Evolutionary conservation across 257 asterid genomes (phyloP).

Genomic region (Avicennia marina): DNA sequence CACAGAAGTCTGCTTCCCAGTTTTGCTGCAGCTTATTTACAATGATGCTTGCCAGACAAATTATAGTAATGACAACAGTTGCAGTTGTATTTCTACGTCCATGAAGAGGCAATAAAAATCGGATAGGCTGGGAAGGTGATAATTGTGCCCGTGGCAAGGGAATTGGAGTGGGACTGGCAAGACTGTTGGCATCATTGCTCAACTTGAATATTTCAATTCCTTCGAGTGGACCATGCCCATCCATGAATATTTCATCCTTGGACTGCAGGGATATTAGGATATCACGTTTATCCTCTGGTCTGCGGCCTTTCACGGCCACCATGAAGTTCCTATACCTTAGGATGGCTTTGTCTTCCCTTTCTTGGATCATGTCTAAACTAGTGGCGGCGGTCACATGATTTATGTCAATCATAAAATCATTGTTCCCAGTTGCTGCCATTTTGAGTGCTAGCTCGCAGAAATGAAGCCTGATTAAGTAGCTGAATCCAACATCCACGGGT

Average conservation of each 20-base stretch:
- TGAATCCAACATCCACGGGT: constrained; percentile 50
- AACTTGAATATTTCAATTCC: constrained; percentile 76
- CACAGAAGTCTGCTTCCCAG: constrained; percentile 18
- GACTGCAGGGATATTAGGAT: constrained; percentile 54
- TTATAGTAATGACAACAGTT: constrained; percentile 24
- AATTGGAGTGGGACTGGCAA: constrained; percentile 50
- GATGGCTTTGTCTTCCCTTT: constrained; percentile 36
- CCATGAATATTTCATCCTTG: neutral
- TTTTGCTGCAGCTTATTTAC: constrained; percentile 30
- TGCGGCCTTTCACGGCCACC: constrained; percentile 23
- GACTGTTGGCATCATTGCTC: constrained; percentile 40
- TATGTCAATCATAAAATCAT: constrained; percentile 41
- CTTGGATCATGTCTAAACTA: constrained; percentile 42
- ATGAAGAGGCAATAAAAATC: constrained; percentile 14
- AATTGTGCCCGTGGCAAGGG: constrained; percentile 25
- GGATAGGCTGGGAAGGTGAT: constrained; percentile 17
- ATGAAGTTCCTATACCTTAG: constrained; percentile 51
- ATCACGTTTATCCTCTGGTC: constrained; percentile 22
- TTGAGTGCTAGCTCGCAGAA: constrained; percentile 52
- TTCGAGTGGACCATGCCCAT: constrained; percentile 40
- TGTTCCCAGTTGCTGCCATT: constrained; percentile 40
- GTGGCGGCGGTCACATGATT: constrained; percentile 46
- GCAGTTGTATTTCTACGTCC: constrained; percentile 40
- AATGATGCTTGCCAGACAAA: constrained; percentile 38
- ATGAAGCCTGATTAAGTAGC: constrained; percentile 70